Evolutionary conservation across 352 stramenopile species (phyloP).

Genomic region (Phytophthora agathidicida): DNA sequence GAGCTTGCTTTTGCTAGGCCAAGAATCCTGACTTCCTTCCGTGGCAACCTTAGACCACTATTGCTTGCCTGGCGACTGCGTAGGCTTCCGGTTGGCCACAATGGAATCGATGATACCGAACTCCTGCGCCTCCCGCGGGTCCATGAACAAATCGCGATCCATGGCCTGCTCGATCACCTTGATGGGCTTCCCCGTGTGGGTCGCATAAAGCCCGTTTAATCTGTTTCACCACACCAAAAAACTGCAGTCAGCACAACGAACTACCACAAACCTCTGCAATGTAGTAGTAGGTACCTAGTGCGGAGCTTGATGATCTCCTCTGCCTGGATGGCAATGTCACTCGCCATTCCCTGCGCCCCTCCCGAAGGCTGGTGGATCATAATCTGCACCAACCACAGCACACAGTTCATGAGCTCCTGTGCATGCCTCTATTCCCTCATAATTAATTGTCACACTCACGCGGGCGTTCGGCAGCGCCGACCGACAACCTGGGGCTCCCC

Average conservation of each 20-base stretch:
- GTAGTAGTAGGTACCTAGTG: conserved; percentile 41
- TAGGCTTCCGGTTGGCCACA: conserved; percentile 60
- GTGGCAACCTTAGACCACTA: conserved; percentile 1
- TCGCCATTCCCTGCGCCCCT: conserved; percentile 96
- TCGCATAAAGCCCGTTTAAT: conserved; percentile 76
- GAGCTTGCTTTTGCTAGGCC: not conserved
- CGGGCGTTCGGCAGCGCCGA: conserved; percentile 94
- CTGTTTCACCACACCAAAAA: conserved; percentile 39
- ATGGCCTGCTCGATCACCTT: conserved; percentile 85
- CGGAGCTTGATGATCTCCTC: conserved; percentile 97
- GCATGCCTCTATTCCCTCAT: not conserved
- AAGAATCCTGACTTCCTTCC: not conserved
- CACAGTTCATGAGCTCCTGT: conserved; percentile 6
- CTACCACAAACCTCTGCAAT: not conserved
- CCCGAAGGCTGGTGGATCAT: conserved; percentile 99
- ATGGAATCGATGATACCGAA: conserved; percentile 89
- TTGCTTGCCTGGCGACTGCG: conserved; percentile 8
- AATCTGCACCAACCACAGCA: conserved; percentile 52
- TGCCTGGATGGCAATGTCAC: conserved; percentile 98
- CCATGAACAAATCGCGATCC: conserved; percentile 90
- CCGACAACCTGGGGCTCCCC: conserved; percentile 87
- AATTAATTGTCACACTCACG: conserved; percentile 55
- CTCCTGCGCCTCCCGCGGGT: conserved; percentile 68
- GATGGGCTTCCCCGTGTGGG: conserved; percentile 78
- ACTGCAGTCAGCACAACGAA: conserved; percentile 7